A percentile compares a stretch with the other conserved stretches of the same genome.
Evolutionary conservation across 2,329 filamentous ascomycete species (phyloP).

Genomic region (Diplocarpon mali): DNA sequence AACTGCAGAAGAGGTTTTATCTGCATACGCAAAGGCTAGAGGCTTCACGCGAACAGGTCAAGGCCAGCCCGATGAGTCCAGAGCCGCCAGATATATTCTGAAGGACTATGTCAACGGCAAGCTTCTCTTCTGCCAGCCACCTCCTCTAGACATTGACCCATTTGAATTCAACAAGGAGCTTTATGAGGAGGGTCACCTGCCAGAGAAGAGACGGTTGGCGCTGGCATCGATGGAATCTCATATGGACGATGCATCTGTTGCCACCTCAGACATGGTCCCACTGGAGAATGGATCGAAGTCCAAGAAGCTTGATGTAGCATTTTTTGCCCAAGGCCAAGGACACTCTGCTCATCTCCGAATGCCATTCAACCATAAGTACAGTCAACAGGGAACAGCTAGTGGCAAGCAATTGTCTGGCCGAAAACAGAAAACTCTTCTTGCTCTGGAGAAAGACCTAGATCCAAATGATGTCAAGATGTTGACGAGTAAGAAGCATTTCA

Average conservation of each 20-base stretch:
- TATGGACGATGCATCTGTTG: conserved; percentile 30
- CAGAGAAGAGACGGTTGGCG: conserved; percentile 64
- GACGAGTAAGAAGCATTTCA: conserved; percentile 86
- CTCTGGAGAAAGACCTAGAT: conserved; percentile 76
- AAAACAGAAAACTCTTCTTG: conserved; percentile 71
- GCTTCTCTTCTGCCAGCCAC: conserved; percentile 82
- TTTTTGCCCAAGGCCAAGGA: conserved; percentile 61
- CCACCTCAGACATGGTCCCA: conserved; percentile 39
- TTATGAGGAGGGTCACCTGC: conserved; percentile 73
- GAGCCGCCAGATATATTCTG: conserved; percentile 77
- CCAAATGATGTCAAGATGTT: conserved; percentile 59
- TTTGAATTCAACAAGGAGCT: conserved; percentile 78
- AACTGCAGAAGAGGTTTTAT: conserved; percentile 73
- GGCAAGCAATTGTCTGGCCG: conserved; percentile 68
- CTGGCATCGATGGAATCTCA: conserved; percentile 34
- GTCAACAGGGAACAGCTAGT: conserved; percentile 56
- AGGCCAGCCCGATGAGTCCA: conserved; percentile 85
- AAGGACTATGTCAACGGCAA: conserved; percentile 98
- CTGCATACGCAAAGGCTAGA: conserved; percentile 76
- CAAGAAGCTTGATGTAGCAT: conserved; percentile 70
- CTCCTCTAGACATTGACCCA: conserved; percentile 61
- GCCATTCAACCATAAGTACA: conserved; percentile 87
- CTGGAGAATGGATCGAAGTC: conserved; percentile 61
- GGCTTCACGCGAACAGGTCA: conserved; percentile 85
- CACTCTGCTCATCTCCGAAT: conserved; percentile 56